These are phyloP conservation scores for Beauveria brongniartii DNA, from an alignment of 2,329 filamentous ascomycete species.

Conservation along the genomic window DNA sequence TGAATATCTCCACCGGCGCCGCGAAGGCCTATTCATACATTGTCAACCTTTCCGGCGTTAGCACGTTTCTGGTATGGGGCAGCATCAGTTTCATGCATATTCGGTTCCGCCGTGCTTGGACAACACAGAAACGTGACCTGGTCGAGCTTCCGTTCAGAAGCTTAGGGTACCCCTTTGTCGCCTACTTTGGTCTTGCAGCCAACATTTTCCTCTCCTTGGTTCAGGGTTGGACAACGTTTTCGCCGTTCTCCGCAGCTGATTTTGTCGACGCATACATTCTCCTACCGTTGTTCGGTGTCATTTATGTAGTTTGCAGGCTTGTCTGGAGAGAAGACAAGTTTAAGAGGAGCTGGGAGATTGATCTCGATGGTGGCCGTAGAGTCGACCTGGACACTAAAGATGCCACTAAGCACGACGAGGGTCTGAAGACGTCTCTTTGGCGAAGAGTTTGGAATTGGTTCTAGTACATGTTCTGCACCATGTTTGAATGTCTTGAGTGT, in stretches of 20 bases:
- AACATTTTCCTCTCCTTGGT: constrained; percentile 53
- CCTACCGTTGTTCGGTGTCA: constrained; percentile 49
- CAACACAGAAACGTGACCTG: constrained; percentile 45
- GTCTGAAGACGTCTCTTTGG: constrained; percentile 31
- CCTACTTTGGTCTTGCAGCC: constrained; percentile 49
- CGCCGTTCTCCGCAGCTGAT: constrained; percentile 48
- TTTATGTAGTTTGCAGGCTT: constrained; percentile 48
- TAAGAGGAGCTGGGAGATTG: constrained; percentile 43
- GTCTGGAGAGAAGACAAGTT: constrained; percentile 40
- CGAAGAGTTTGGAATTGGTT: constrained; percentile 34
- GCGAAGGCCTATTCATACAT: constrained; percentile 60
- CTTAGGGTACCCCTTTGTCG: constrained; percentile 47
- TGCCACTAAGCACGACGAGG: constrained; percentile 21
- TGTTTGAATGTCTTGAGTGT: not conserved
- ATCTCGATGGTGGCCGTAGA: constrained; percentile 47
- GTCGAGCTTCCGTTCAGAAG: constrained; percentile 49
- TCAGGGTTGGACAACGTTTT: constrained; percentile 53
- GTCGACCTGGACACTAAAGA: constrained; percentile 43
- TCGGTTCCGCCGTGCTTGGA: constrained; percentile 59
- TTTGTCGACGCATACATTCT: constrained; percentile 59
- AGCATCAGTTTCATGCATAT: constrained; percentile 64
- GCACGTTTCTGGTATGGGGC: constrained; percentile 65
- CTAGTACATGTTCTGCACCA: constrained; percentile 16
- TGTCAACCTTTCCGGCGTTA: constrained; percentile 61
- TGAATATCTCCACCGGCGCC: constrained; percentile 62